Conservation (phyloP, 1,284 basidiomycete genomes). For the Ustilago cynodontis region DNA sequence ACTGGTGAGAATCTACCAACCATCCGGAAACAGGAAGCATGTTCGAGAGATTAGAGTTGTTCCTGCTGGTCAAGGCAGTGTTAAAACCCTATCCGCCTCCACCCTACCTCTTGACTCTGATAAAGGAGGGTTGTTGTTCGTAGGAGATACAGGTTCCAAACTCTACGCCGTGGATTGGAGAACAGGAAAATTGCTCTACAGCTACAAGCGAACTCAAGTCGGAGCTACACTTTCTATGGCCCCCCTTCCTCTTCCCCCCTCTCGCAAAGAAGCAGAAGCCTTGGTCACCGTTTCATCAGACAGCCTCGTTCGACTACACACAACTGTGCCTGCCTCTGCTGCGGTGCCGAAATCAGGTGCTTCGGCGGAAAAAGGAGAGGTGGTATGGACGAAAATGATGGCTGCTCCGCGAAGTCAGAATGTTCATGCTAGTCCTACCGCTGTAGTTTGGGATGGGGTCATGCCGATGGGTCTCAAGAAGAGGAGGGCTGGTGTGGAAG, state of each 20-base stretch:
- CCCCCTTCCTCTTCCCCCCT: slow-evolving; percentile 31
- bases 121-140: slow-evolving; percentile 45
- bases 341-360: slow-evolving; percentile 30
- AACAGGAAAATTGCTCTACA: slow-evolving; percentile 43
- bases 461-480: slow-evolving; percentile 13
- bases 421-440: slow-evolving; percentile 27
- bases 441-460: slow-evolving; percentile 51
- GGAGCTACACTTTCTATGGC: slow-evolving; percentile 34
- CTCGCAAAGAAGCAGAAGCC: slow-evolving; percentile 8
- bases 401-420: slow-evolving; percentile 14
- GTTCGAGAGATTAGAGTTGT: slow-evolving; percentile 38
- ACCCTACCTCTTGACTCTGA: slow-evolving; percentile 17
- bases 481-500: background rate
- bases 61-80: slow-evolving; percentile 30
- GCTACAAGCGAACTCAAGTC: slow-evolving; percentile 41
- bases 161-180: slow-evolving; percentile 54
- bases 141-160: slow-evolving; percentile 53
- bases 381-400: slow-evolving; percentile 34
- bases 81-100: slow-evolving; percentile 43
- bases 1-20: slow-evolving; percentile 48
- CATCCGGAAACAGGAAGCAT: slow-evolving; percentile 28
- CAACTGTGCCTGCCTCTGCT: slow-evolving; percentile 18
- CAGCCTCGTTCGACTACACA: slow-evolving; percentile 29
- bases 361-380: slow-evolving; percentile 31
- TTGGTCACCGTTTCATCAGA: slow-evolving; percentile 41